Base-by-base conservation (phyloP, 2,329 filamentous ascomycete species). In the Lasiodiplodia sp. region DNA sequence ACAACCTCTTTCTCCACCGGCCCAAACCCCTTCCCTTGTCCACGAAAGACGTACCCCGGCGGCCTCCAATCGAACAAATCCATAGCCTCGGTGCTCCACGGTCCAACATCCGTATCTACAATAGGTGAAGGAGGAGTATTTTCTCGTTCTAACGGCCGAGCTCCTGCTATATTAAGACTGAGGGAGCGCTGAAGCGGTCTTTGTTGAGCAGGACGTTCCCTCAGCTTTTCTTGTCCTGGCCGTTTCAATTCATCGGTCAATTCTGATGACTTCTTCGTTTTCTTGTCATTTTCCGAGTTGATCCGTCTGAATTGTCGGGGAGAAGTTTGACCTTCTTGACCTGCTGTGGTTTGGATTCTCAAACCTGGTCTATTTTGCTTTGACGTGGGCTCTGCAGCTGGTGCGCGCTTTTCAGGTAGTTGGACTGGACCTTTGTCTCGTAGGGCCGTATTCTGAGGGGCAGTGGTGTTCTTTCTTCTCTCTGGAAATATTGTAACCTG, bases 81-180 rank as follows among this genome's bases (percentile, higher is more conserved):
- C 71, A 87, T 84, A 0, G 90, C 89, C 74, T 92, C 90, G 28
- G 84, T 85, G 72, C 89, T 92, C 90, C 90, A 92, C 0, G 90
- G 87, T 2, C 89, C 89, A 18, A 86, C 81, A 71, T 86, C 87
- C 3, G 82, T 84, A 73, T 81, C 85, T 2, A 78, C 78, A 68
- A 86, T 86, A 1, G 76, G 77, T 55, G 66, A 63, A 14, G 66
- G 69, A 81, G 82, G 11, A 82, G 80, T 69, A 84, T 74, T n/a
- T 51, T 47, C 21, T 40, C 65, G 52, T 71, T 70, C 55, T 31
- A 31, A 18, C n/a, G 12, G 18, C 3, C n/a, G 44, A 21, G 23
- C 34, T 5, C 14, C 28, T 8, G 38, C 21, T 18, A 57, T 14
- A 18, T 65, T 56, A 8, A 68, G 66, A 10, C 66, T 62, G 11